phyloP scores from a whole-genome alignment of 176 grass and related monocot genomes.

The maize (Zea mays) region Zm-B73-REFERENCE-NAM-5.0 NC_050099.1:37554001-37554500 shows the following conservation, averaged over 20 bases:
- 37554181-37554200: neutral
- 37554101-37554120: neutral
- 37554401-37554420: too few relatives aligned
- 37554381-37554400: too few relatives aligned
- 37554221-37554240: neutral
- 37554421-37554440: too few relatives aligned
- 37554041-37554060: neutral
- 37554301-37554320: neutral
- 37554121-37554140: neutral
- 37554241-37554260: neutral
- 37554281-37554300: neutral
- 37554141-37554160: neutral
- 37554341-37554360: too few relatives aligned
- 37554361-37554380: too few relatives aligned
- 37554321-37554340: neutral
- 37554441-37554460: too few relatives aligned
- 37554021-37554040: neutral
- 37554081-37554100: constrained; percentile 1
- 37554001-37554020: neutral
- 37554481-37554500: too few relatives aligned
- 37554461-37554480: too few relatives aligned
- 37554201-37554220: neutral
- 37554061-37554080: neutral
- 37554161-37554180: neutral
- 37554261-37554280: neutral